phyloP scores from a whole-genome alignment of 2,329 filamentous ascomycete genomes.

The Anthostomella pinea region DNA sequence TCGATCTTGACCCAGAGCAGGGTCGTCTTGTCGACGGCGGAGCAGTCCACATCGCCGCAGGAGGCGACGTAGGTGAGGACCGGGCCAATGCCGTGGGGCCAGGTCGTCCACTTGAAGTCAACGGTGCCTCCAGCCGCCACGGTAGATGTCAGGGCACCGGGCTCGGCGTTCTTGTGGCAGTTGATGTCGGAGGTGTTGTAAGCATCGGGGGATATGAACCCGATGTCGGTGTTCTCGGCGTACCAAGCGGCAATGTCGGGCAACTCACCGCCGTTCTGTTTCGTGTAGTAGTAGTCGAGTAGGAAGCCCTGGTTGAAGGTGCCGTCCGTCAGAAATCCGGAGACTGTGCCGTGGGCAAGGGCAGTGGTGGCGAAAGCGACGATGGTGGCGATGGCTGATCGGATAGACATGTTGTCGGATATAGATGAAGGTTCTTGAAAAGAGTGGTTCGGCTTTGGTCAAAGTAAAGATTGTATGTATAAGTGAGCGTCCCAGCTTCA shows the following conservation, averaged over 20 bases:
- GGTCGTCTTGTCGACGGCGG: conserved; percentile 3
- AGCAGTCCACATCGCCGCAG: conserved; percentile 16
- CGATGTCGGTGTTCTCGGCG: conserved; percentile 34
- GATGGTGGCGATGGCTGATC: conserved; percentile 8
- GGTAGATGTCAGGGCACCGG: conserved; percentile 22
- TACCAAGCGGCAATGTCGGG: conserved; percentile 20
- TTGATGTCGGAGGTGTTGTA: conserved; percentile 34
- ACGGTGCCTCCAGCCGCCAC: conserved; percentile 28
- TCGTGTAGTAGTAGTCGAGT: conserved; percentile 12
- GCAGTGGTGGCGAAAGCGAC: conserved; percentile 6
- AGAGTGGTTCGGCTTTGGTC: no score
- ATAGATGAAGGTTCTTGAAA: no score
- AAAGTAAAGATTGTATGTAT: no score
- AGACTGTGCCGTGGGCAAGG: conserved; percentile 9
- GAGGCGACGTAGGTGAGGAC: conserved; percentile 35
- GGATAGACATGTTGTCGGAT: no score
- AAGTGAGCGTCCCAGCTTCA: no score
- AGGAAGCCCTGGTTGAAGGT: conserved; percentile 14
- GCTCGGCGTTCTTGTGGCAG: conserved; percentile 33
- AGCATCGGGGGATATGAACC: conserved; percentile 36
- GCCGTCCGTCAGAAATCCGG: conserved; percentile 14
- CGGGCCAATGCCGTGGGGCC: conserved; percentile 32
- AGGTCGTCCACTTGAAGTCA: conserved; percentile 31
- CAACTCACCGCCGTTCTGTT: conserved; percentile 2
- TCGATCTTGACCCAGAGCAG: conserved; percentile 30